phyloP scores from a whole-genome alignment of 1,284 basidiomycete species.

The Cryptococcus hybrid region DNA sequence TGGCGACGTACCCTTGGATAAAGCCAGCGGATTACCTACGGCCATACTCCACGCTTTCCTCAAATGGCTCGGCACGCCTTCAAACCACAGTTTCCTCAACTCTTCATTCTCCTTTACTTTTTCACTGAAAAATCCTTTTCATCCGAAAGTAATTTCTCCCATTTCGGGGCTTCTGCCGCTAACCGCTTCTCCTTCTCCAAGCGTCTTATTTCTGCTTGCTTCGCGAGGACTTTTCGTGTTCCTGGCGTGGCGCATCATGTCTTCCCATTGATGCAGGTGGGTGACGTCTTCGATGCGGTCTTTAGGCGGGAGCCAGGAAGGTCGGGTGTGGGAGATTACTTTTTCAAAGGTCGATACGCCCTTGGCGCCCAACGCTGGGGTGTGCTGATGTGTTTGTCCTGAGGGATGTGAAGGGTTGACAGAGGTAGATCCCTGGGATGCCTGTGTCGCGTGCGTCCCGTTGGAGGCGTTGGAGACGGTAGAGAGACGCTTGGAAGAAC shows the following conservation, averaged over 20 bases:
- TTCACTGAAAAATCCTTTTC: slow-evolving; percentile 23
- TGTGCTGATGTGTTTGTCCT: neutral
- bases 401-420: neutral
- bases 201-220: slow-evolving; percentile 21
- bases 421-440: neutral
- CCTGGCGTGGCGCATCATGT: slow-evolving; percentile 68
- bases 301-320: slow-evolving; percentile 81
- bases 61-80: slow-evolving; percentile 81
- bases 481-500: slow-evolving; percentile 15
- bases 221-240: slow-evolving; percentile 33
- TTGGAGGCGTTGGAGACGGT: slow-evolving; percentile 1
- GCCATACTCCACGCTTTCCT: slow-evolving; percentile 83
- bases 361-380: slow-evolving; percentile 33
- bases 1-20: slow-evolving; percentile 68
- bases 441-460: neutral
- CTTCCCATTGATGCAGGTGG: slow-evolving; percentile 84
- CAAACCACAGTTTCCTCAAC: slow-evolving; percentile 83
- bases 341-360: slow-evolving; percentile 45
- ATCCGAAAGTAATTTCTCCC: slow-evolving; percentile 37
- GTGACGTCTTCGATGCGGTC: slow-evolving; percentile 71
- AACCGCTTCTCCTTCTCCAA: slow-evolving; percentile 39
- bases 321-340: slow-evolving; percentile 58
- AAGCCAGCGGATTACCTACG: slow-evolving; percentile 81
- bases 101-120: slow-evolving; percentile 41
- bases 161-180: slow-evolving; percentile 32